These are phyloP conservation scores for Prunus salicina DNA, from an alignment of 306 rosid genomes.

Conservation along the genomic window DNA sequence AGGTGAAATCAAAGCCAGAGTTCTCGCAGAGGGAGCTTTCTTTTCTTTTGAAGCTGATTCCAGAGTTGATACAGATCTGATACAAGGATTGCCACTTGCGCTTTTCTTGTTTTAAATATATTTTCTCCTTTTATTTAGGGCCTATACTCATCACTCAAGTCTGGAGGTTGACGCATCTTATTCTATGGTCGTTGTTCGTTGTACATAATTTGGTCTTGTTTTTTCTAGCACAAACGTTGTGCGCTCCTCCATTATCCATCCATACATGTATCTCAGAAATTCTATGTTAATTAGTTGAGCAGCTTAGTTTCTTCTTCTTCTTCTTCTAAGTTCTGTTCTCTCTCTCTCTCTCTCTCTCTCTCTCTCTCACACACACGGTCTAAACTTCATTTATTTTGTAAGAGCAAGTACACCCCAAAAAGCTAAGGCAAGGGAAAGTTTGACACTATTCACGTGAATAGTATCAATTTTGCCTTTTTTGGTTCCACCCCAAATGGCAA, in stretches of 20 bases:
- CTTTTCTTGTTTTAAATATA: not conserved
- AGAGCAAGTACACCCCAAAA: too few relatives aligned
- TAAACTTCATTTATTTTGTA: too few relatives aligned
- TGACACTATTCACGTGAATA: too few relatives aligned
- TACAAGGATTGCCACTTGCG: not conserved
- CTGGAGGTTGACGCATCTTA: not conserved
- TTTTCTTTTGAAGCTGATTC: slow-evolving; percentile 78
- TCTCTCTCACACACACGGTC: too few relatives aligned
- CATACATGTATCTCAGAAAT: not conserved
- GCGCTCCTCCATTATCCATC: not conserved
- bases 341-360: not conserved
- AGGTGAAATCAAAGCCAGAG: slow-evolving; percentile 53
- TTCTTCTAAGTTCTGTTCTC: too few relatives aligned
- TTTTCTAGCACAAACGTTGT: not conserved
- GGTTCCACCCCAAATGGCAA: too few relatives aligned
- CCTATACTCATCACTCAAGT: not conserved
- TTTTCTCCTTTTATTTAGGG: not conserved
- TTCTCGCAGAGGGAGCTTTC: slow-evolving; percentile 77
- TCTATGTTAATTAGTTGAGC: not conserved
- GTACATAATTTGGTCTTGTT: slow-evolving; percentile 8
- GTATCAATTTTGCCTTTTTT: too few relatives aligned
- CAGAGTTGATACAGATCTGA: slow-evolving; percentile 57
- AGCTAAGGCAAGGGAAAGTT: too few relatives aligned
- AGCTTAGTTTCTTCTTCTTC: not conserved
- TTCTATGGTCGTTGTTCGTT: not conserved